A percentile compares a stretch with the other conserved stretches of the same genome.
phyloP scores from a whole-genome alignment of 331 rosid species.

The Quercus lobata region DNA sequence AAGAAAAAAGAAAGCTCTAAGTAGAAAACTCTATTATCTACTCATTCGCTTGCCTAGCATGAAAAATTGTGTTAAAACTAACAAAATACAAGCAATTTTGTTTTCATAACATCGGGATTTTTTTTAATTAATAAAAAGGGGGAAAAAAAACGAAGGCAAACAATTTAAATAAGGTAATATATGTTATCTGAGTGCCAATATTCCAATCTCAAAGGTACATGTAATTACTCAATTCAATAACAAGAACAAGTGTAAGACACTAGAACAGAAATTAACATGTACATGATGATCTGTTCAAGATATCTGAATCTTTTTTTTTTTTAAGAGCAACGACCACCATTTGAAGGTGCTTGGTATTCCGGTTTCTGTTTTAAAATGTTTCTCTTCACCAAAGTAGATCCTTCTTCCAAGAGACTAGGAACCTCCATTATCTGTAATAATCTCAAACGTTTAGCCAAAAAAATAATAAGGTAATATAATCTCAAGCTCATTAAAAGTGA shows the following conservation, averaged over 20 bases:
- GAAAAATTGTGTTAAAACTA: not conserved
- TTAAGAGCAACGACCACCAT: constrained; percentile 60
- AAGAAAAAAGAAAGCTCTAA: too few species aligned
- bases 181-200: constrained; percentile 26
- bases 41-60: too few species aligned
- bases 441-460: not conserved
- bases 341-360: constrained; percentile 48
- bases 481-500: constrained; percentile 3
- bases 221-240: constrained; percentile 26
- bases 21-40: too few species aligned
- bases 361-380: constrained; percentile 68
- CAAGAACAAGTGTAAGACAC: constrained; percentile 18
- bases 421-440: constrained; percentile 78
- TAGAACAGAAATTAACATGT: constrained; percentile 36
- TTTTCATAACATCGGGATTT: constrained; percentile 3
- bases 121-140: not conserved
- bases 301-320: constrained; percentile 23
- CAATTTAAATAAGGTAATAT: constrained; percentile 52
- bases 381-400: constrained; percentile 70
- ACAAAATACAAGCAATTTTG: not conserved
- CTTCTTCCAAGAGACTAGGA: constrained; percentile 89
- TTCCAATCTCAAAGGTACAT: constrained; percentile 26
- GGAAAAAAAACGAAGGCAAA: constrained; percentile 14
- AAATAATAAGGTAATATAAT: not conserved
- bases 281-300: constrained; percentile 43